Conservation (phyloP, 768 basidiomycete species). For the Boletus rubropictus region DNA sequence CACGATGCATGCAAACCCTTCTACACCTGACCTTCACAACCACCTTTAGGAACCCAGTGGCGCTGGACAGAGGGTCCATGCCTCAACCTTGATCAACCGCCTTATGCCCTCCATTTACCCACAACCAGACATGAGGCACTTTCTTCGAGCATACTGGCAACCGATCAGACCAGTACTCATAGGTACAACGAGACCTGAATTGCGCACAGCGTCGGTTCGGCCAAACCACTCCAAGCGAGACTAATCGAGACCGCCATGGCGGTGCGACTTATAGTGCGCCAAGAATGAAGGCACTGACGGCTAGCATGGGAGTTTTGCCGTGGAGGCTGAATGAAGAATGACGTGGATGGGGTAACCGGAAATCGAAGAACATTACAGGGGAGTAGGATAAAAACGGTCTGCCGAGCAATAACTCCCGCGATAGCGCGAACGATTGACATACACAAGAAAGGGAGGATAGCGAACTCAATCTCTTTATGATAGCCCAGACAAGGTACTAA, state of each 20-base stretch:
- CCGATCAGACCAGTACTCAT: no score
- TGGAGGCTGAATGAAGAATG: neutral
- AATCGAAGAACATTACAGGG: neutral
- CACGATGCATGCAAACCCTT: no score
- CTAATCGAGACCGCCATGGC: no score
- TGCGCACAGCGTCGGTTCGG: no score
- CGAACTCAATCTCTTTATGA: neutral
- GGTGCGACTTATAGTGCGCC: neutral
- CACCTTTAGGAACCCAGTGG: neutral
- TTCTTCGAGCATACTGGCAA: no score
- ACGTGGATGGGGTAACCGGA: neutral
- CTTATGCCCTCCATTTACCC: no score
- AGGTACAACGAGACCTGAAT: no score
- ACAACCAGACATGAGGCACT: no score
- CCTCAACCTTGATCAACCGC: no score
- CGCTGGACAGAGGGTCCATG: neutral
- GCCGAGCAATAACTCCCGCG: no score
- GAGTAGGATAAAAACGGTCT: neutral
- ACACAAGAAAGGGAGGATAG: neutral
- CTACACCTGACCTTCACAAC: neutral
- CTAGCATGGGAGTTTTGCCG: no score
- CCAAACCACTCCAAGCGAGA: no score
- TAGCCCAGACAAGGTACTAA: conserved; percentile 7
- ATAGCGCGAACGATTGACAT: neutral
- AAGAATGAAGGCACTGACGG: neutral